These are phyloP conservation scores for Pseudoscleropodium purum DNA, from an alignment of 225 moss, liverwort and hornwort genomes.

Conservation along the genomic window DNA sequence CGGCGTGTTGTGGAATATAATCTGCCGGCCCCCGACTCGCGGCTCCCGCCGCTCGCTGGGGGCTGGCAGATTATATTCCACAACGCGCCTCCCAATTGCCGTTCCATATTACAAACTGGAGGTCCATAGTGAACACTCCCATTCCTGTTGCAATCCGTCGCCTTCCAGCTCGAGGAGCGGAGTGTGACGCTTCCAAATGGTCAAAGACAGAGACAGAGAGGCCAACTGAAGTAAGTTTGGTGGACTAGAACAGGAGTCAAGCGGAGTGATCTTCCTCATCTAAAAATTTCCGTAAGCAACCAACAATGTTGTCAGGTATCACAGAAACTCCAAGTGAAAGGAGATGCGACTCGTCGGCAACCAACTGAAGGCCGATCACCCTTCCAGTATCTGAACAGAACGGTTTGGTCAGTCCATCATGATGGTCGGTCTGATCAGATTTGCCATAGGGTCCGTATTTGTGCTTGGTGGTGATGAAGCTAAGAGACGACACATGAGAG, in stretches of 20 bases:
- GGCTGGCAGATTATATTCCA: no score
- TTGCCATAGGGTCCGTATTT: background rate
- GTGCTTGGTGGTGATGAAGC: background rate
- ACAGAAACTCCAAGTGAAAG: fast-evolving
- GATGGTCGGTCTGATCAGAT: no score
- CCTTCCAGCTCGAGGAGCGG: no score
- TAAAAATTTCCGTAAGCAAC: background rate
- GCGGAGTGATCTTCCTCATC: no score
- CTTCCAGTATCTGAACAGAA: background rate
- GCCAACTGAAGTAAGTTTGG: no score
- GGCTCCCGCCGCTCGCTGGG: no score
- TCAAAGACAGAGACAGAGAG: background rate
- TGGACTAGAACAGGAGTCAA: background rate
- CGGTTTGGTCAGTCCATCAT: no score
- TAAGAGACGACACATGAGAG: fast-evolving
- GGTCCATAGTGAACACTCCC: background rate
- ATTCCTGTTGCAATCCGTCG: background rate
- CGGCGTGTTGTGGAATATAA: no score
- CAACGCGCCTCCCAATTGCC: no score
- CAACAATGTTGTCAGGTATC: background rate
- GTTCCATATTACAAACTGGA: background rate
- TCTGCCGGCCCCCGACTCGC: no score
- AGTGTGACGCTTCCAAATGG: background rate
- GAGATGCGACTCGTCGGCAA: fast-evolving
- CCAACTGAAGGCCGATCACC: background rate